A percentile compares a stretch with the other conserved stretches of the same genome.
Conservation (phyloP, 2,329 filamentous ascomycete genomes). For the Juglanconis oblonga region DNA sequence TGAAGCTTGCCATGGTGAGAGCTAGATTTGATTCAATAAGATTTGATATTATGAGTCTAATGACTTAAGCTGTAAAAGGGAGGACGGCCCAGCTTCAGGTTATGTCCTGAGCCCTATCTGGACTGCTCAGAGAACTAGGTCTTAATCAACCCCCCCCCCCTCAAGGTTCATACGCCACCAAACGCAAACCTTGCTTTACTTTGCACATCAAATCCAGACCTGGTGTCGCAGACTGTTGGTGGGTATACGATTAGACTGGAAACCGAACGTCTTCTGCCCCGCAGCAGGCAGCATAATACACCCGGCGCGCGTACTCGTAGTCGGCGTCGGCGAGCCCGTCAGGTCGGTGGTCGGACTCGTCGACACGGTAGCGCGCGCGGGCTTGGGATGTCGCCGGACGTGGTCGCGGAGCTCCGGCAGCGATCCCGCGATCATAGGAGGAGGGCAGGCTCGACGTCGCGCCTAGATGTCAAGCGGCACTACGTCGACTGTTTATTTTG, state of each 20-base stretch:
- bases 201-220: background rate
- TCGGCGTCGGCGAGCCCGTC: constrained; percentile 1
- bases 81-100: too few species aligned
- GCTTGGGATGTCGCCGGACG: background rate
- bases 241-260: background rate
- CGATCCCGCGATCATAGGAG: constrained; percentile 1
- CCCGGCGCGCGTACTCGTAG: constrained; percentile 6
- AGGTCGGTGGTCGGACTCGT: background rate
- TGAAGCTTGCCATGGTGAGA: too few species aligned
- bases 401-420: constrained; percentile 6
- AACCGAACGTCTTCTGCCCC: background rate
- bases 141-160: too few species aligned
- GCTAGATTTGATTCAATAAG: too few species aligned
- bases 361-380: background rate
- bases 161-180: too few species aligned
- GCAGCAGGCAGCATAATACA: constrained; percentile 2
- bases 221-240: background rate
- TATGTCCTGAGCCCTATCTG: too few species aligned
- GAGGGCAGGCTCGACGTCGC: constrained; percentile 1
- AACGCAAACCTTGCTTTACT: too few species aligned
- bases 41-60: too few species aligned
- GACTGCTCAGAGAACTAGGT: too few species aligned
- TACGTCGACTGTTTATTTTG: background rate
- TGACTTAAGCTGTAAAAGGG: too few species aligned
- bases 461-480: background rate